Evolutionary conservation across 2,329 filamentous ascomycete species (phyloP), one percentile per base, ranked within the genome.

Genomic region (Emmonsiellopsis sp.): DNA sequence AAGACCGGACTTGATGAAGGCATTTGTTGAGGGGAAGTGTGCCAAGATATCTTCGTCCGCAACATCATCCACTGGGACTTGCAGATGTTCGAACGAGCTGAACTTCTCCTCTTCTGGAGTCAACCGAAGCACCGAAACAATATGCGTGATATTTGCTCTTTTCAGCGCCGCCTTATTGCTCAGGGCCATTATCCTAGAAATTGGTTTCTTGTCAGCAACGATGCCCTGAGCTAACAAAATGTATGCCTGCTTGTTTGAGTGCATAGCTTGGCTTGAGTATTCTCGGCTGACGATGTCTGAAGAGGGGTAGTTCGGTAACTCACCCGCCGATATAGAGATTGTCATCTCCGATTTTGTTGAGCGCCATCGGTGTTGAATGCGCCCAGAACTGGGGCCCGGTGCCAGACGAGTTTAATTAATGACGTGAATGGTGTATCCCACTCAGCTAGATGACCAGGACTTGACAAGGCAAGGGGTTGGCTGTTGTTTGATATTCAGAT

Each of bases 31-130:
- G 6, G 90, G 82, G 56, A 97, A 85, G 68, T 94, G 84, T 57
- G 87, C 80, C 14, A 97, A 74, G 50, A 97, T 71, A 69, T 98
- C 88, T 61, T 91, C 85, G 64, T 96, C 89, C 17, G 92, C 88
- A 50, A 91, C 82, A 73, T 98, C 93, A 68, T 97, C 88, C 43
- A 96, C 83, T 59, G 94, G 86, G 58, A 97, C 86, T 56, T 83
- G 78, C 61, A 88, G 77, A 67, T 94, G 89, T 58, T 84, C 73
- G 67, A 84, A 89, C 42, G 78, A 75, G 58, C 80, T 76, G 63
- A 82, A 84, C 42, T 78, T 75, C 55, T 74, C 72, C 60, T 77
- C 71, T 61, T 80, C 74, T 48, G 80, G 70, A 43, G 80, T 77
- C 60, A 85, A 78, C 46, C 81, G 80, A 56, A 92, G 70, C 42